Evolutionary conservation across 192 early-diverging fungal genomes (phyloP), one percentile per base, ranked within the genome.

Genomic region (Podila epigama): DNA sequence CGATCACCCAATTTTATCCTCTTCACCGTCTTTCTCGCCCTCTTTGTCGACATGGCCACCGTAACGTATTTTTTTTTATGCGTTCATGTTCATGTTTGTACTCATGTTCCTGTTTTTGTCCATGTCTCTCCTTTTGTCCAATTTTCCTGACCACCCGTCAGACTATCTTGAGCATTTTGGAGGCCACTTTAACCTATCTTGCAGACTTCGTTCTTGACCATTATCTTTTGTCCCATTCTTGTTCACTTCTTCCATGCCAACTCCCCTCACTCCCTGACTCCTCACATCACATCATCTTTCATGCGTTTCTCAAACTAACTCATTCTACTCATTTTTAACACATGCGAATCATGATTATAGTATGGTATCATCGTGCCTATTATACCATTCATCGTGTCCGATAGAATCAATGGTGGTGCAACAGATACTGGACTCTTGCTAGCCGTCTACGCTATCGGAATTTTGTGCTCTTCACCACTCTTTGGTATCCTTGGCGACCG

Each of bases 351-450:
- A 51, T 15, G 2, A 20, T 16, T 12, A 53, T 66, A 77, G 73
- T 91, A 93, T 58, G 92, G 92, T 27, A 81, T 92, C n/a, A 86
- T 90, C 27, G 86, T 93, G 8, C 92, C 92, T 5, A 87, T 89
- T 48, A 73, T 92, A 22, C 92, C 92, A n/a, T 82, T 88, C 31
- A 85, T 93, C 7, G 82, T 93, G 0, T 79, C 83, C 40, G 86
- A 91, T 10, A 77, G 82, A 58, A 69, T 89, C 41, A 66, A 82
- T n/a, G 84, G 86, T 68, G 84, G 84, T 48, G 84, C 85, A 13
- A 75, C 77, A 2, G 79, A 85, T 52, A 86, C 88, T 31, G 91
- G 92, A 10, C 60, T 93, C 22, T 69, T 93, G 15, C 86, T 92
- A 58, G 91, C 89, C 12, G 50, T 62, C 18, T 69, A 79, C 84